A percentile compares a stretch with the other conserved stretches of the same genome.
Evolutionary conservation across 2,329 filamentous ascomycete genomes (phyloP).

Genomic region (Aureobasidium uvarum): DNA sequence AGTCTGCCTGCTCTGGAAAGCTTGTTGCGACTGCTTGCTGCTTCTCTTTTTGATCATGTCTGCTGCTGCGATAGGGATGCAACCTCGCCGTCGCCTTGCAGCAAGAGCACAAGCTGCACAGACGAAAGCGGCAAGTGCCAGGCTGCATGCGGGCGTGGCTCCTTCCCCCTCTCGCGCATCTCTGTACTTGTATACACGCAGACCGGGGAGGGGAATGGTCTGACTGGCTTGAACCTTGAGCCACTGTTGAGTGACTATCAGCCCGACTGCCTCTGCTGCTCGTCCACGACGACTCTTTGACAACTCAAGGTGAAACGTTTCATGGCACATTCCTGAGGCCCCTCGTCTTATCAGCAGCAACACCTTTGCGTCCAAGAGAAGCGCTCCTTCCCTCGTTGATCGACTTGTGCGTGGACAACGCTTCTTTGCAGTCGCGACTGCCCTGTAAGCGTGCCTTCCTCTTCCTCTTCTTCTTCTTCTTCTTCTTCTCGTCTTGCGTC

Average conservation of each 20-base stretch:
- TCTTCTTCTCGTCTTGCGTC: not conserved
- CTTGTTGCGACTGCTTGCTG: conserved; percentile 10
- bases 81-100: conserved; percentile 10
- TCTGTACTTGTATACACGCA: not conserved
- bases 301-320: conserved; percentile 5
- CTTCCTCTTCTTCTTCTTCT: not conserved
- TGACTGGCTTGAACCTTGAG: conserved; percentile 6
- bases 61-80: not conserved
- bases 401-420: not conserved
- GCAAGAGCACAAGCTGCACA: not conserved
- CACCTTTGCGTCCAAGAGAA: not conserved
- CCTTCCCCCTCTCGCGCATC: not conserved
- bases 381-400: not conserved
- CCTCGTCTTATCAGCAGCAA: conserved; percentile 8
- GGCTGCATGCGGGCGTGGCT: not conserved
- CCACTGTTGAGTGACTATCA: not conserved
- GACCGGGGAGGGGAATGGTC: not conserved
- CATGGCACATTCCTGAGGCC: conserved; percentile 13
- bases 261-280: not conserved
- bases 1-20: not conserved
- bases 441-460: not conserved
- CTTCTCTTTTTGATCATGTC: not conserved
- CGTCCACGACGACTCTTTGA: not conserved
- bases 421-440: conserved; percentile 1
- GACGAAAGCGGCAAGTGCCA: not conserved